Evolutionary conservation across 2,329 filamentous ascomycete genomes (phyloP), one percentile per base, ranked within the genome.

Genomic region (Calonectria henricotiae): DNA sequence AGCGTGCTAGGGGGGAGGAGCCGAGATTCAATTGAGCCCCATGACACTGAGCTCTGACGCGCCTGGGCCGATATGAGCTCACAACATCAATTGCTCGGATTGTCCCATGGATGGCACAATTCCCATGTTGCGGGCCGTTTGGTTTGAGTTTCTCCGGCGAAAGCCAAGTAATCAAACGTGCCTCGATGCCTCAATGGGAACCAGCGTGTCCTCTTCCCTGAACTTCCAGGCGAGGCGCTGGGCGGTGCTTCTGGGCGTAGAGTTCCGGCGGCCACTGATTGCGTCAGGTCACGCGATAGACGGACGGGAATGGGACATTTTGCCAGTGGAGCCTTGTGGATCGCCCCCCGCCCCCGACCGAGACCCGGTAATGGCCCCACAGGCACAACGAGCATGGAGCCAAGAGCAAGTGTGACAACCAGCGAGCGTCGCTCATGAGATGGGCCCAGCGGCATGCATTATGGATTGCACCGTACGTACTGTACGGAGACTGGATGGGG

Each of bases 251-350:
- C 58, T 51, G 17, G 44, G 32, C 51, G 66, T 65, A 75, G 68
- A 74, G 72, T 76, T 77, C 69, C 65, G 65, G 61, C 71, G 71
- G 64, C 67, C 67, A 74, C 76, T 76, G 75, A 70, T 79, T 80
- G 78, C 78, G 77, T 76, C 76, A 77, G 78, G 78, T 80, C 78
- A 79, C 78, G 77, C 78, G 78, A 80, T 80, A 68, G 62, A 75
- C 69, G 69, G 72, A 71, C 68, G 73, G 73, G 72, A 63, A 76
- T 79, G 76, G 73, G 75, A 61, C 71, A 71, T 74, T 35, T 37
- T 13, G 43, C 39, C 39, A 69, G 63, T 66, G 69, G 67, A 63
- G 44, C 17, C n/a, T 25, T 37, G 69, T 66, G 62, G 65, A 63
- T 44, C 47, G 60, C 27, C 47, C 65, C 51, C 61, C 37, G 43